Evolutionary conservation across 805 yeast species (phyloP), one percentile per base, ranked within the genome.

Genomic region (Torulaspora quercuum): DNA sequence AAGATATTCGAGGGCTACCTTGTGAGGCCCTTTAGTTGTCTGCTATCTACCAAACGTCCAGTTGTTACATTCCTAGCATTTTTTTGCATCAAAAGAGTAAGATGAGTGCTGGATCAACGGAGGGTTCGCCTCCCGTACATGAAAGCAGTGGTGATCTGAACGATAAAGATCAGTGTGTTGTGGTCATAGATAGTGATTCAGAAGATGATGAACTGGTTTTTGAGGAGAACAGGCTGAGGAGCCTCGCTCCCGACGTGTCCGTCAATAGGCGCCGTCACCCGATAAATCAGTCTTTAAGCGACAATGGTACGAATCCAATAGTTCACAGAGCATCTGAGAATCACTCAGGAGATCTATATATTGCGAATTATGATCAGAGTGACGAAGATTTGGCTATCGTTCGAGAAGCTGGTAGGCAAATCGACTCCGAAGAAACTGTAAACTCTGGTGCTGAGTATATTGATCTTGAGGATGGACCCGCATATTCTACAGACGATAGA

Each of bases 141-240:
- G 23, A 19, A 10, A 25, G 27, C 5, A 14, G 35, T 12, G 25
- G 38, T 25, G 35, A 38, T 33, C n/a, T n/a, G n/a, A n/a, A n/a
- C n/a, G 36, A 21, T 5, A 26, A 13, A 3, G 22, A 19, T 26
- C 13, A 15, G 12, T 16, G 42, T 23, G 47, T 50, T 11, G 52
- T 55, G 15, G 42, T 53, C 25, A 52, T 55, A 12, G 61, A 51
- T 7, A 55, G 59, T 37, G 63, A 53, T 35, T 47, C 49, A 3
- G 61, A 56, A 8, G 59, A 50, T 15, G 61, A 54, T 23, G 42
- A 34, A 10, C 44, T 42, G 11, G 44, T 45, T 17, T 21, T 42
- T 15, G 41, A 42, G 9, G 51, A 41, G 5, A 37, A 29, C 24
- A 31, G 38, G 15, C 49, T 38, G 5, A 18, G 30, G 8, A 41